Evolutionary conservation across 2,329 filamentous ascomycete species (phyloP).

Genomic region (Scopulariopsis brevicaulis): DNA sequence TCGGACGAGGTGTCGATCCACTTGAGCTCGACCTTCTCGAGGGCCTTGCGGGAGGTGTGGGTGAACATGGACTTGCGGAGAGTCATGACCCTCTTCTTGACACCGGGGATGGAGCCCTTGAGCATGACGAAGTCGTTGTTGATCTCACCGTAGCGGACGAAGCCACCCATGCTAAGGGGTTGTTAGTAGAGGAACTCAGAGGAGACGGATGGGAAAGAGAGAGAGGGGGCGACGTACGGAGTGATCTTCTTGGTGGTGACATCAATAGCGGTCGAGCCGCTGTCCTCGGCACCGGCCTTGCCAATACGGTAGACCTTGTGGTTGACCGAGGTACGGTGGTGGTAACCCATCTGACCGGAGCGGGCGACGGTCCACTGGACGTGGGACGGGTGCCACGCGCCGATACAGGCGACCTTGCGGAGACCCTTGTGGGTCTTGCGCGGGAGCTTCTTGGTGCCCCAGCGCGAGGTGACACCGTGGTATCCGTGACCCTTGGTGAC

Average conservation of each 20-base stretch:
- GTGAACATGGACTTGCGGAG: constrained; percentile 98
- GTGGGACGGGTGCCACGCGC: constrained; percentile 99
- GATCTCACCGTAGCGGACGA: constrained; percentile 98
- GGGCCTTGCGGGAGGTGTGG: constrained; percentile 87
- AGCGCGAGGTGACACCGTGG: constrained; percentile 92
- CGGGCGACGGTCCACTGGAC: constrained; percentile 99
- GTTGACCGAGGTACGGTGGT: constrained; percentile 99
- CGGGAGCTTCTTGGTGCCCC: constrained; percentile 99
- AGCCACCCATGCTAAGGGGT: constrained; percentile 84
- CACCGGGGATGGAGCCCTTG: constrained; percentile 95
- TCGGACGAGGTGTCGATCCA: constrained; percentile 99
- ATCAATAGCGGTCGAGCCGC: constrained; percentile 89
- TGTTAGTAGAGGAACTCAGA: constrained; percentile 18
- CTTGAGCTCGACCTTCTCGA: constrained; percentile 99
- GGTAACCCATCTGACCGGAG: constrained; percentile 99
- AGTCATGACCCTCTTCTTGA: constrained; percentile 99
- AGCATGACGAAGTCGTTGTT: constrained; percentile 98
- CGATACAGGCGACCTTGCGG: constrained; percentile 99
- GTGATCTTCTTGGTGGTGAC: constrained; percentile 99
- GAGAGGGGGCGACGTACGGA: constrained; percentile 61
- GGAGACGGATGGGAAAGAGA: background rate
- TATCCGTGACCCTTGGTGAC: constrained; percentile 99
- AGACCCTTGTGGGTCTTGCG: constrained; percentile 99
- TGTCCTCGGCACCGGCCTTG: constrained; percentile 82
- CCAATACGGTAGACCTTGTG: constrained; percentile 99